Base-by-base conservation (phyloP, 2,329 filamentous ascomycete species). In the Apiospora arundinis region DNA sequence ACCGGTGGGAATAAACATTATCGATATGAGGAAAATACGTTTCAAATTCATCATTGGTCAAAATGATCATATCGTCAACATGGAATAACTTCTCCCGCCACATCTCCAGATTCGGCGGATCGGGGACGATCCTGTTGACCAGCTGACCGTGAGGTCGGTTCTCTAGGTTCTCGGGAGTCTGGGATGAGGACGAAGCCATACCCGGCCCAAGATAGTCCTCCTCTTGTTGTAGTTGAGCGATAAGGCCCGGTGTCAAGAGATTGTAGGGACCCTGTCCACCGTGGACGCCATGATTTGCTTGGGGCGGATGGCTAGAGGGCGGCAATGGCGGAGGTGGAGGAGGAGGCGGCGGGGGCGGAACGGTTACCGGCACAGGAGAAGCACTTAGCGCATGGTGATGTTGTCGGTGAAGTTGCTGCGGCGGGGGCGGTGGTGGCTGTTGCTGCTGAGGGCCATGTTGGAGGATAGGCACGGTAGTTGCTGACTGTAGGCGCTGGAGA, bases 21-120 rank as follows among this genome's bases (percentile, higher is more conserved):
- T 95, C 93, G 75, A 95, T 88, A 80, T 95, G 93, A 0, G 93
- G 92, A 77, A 95, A 95, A 81, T 95, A 95, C 8, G 89, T 94
- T 77, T 93, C 89, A 78, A 93, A 95, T 91, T 95, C 88, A 73
- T 94, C 91, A 79, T 94, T 90, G 42, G 88, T 93, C 75, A 95
- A 81, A 16, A 91, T 88, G 72, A 95, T 92, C 65, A 87, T 88
- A 63, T 92, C 90, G 75, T 94, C 89, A n/a, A 94, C 91, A 77
- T 93, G 87, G 80, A 95, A 95, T 65, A 95, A 83, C 77, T 86
- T 91, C 75, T 92, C 85, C 69, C 93, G 86, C 93, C 93, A 95
- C 73, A 85, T 83, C 16, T 89, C 84, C 67, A 95, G 84, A 75
- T 92, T 85, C 2, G 92, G 92, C 49, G 92, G 92, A 76, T 93